Conservation (phyloP, 2,329 filamentous ascomycete genomes). For the Fusarium haematococcum region DNA sequence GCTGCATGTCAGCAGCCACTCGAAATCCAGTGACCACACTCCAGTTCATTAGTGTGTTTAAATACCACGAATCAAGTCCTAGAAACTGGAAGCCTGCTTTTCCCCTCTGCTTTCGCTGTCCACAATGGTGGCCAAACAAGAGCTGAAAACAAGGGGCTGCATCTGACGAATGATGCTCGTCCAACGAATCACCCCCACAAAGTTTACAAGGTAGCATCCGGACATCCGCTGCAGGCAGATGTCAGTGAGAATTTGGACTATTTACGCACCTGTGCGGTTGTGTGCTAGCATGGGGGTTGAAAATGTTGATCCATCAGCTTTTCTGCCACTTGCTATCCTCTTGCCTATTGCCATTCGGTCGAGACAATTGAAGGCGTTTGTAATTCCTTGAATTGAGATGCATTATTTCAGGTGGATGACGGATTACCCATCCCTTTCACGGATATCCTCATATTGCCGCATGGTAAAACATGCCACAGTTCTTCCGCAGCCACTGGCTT, state of each 20-base stretch:
- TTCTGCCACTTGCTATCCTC: not conserved
- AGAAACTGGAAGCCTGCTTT: not conserved
- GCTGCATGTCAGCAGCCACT: not conserved
- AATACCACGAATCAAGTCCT: not conserved
- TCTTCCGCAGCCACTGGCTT: not conserved
- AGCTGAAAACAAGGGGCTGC: not conserved
- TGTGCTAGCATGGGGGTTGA: not conserved
- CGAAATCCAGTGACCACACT: not conserved
- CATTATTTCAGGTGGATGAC: not conserved
- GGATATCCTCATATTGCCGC: not conserved
- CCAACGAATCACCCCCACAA: not conserved
- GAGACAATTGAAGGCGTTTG: not conserved
- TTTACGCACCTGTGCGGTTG: not conserved
- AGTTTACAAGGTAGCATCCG: not conserved
- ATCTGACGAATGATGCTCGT: not conserved
- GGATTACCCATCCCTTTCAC: not conserved
- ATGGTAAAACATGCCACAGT: not conserved
- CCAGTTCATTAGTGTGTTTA: not conserved
- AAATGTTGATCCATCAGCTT: not conserved
- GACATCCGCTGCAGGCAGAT: not conserved
- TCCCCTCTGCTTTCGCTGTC: not conserved
- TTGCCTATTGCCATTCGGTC: not conserved
- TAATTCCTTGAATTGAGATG: not conserved
- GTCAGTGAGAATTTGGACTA: not conserved
- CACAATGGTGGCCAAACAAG: not conserved